Evolutionary conservation across 1,139 yeast genomes (phyloP).

Genomic region (Candida sanyaensis): DNA sequence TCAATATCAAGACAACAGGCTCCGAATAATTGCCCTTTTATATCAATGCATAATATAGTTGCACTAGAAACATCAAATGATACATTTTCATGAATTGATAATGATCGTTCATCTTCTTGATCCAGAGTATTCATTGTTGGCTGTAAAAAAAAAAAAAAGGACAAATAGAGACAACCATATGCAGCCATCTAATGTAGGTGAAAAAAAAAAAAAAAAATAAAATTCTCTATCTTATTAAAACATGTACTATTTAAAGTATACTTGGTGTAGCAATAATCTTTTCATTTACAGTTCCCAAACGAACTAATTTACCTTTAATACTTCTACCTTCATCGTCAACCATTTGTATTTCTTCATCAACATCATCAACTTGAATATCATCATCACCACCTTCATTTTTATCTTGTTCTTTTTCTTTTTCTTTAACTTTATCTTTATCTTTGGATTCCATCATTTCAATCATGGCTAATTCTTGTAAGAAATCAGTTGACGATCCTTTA

Average conservation of each 20-base stretch:
- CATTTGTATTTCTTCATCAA: constrained; percentile 27
- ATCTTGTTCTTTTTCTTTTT: constrained; percentile 16
- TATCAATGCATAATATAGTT: constrained; percentile 11
- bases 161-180: background rate
- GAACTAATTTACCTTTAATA: constrained; percentile 42
- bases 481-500: constrained; percentile 72
- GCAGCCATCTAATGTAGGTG: background rate
- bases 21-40: constrained; percentile 9
- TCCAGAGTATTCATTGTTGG: background rate
- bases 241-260: constrained; percentile 9
- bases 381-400: constrained; percentile 9
- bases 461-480: constrained; percentile 74
- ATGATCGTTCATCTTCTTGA: background rate
- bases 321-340: constrained; percentile 42
- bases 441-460: constrained; percentile 33
- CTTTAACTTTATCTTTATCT: constrained; percentile 17
- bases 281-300: constrained; percentile 63
- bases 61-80: constrained; percentile 7
- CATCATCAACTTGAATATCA: constrained; percentile 14
- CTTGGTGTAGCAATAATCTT: constrained; percentile 57
- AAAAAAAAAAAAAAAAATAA: constrained; percentile 2
- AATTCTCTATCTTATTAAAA: background rate
- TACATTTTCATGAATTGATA: background rate
- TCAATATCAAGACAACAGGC: constrained; percentile 12
- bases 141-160: background rate